Conservation (phyloP, 179 eudicot genomes). For the Patellifolia procumbens region DNA sequence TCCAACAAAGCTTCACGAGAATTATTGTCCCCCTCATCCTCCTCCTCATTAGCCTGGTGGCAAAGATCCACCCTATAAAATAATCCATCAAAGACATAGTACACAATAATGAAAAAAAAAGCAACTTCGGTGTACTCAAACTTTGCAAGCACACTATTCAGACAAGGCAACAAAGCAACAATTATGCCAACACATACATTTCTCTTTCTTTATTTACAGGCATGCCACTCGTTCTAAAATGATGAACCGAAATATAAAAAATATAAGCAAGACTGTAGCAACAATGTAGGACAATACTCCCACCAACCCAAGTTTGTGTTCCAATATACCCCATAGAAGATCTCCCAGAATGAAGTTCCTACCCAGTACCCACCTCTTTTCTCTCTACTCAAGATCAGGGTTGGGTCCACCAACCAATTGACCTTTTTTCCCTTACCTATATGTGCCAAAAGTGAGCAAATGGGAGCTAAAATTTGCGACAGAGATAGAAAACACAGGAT, state of each 20-base stretch:
- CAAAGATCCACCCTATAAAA: conserved; percentile 88
- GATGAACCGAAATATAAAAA: background rate
- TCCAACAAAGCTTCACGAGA: conserved; percentile 64
- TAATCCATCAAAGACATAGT: conserved; percentile 27
- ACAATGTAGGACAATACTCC: background rate
- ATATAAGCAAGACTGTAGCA: too few relatives aligned
- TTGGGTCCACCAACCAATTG: too few relatives aligned
- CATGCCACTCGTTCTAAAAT: too few relatives aligned
- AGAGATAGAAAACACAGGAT: background rate
- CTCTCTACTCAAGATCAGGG: too few relatives aligned
- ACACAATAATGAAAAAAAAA: conserved; percentile 5
- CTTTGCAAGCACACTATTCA: background rate
- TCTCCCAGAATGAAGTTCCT: too few relatives aligned
- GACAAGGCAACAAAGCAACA: background rate
- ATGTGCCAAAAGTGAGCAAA: too few relatives aligned
- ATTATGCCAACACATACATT: background rate
- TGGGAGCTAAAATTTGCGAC: too few relatives aligned
- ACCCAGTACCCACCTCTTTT: too few relatives aligned
- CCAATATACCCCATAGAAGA: too few relatives aligned
- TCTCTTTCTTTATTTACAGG: too few relatives aligned
- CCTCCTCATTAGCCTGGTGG: conserved; percentile 89
- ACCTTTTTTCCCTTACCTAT: too few relatives aligned
- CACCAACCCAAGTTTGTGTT: too few relatives aligned
- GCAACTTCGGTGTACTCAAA: background rate
- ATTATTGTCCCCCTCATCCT: conserved; percentile 73